These are phyloP conservation scores for Santalum album DNA, from an alignment of 164 flowering plant species.

Conservation along the genomic window DNA sequence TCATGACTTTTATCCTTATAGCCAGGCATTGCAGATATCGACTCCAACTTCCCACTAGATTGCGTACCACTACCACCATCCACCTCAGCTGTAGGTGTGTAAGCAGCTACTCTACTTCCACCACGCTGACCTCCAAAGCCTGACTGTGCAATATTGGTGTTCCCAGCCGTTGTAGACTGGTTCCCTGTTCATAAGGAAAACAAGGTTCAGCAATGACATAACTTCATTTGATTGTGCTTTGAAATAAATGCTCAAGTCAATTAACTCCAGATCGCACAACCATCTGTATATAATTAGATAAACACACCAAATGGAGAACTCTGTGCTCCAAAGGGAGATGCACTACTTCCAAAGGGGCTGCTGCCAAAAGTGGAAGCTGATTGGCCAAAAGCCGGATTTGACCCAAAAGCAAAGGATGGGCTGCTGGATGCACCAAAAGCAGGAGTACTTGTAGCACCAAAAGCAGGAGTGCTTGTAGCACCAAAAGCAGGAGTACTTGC, in stretches of 20 bases:
- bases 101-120: slow-evolving; percentile 71
- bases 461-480: slow-evolving; percentile 3
- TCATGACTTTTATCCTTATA: slow-evolving; percentile 95
- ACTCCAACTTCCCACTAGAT: slow-evolving; percentile 76
- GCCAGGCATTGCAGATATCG: slow-evolving; percentile 91
- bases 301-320: slow-evolving; percentile 55
- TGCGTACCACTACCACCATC: slow-evolving; percentile 42
- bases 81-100: slow-evolving; percentile 56
- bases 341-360: slow-evolving; percentile 40
- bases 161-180: slow-evolving; percentile 64
- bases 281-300: background rate
- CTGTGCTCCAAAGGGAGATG: slow-evolving; percentile 64
- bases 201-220: too few species aligned
- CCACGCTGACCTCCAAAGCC: slow-evolving; percentile 66
- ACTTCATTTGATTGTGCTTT: too few species aligned
- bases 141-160: slow-evolving; percentile 52
- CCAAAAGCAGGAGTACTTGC: slow-evolving; percentile 11
- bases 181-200: slow-evolving; percentile 31
- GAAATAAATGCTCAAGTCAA: too few species aligned
- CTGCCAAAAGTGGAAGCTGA: slow-evolving; percentile 7
- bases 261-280: too few species aligned
- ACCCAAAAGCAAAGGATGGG: slow-evolving; percentile 13
- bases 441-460: slow-evolving; percentile 46
- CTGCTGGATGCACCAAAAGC: slow-evolving; percentile 42
- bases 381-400: slow-evolving; percentile 24